Conservation (phyloP, 257 asterid genomes). For the Solanum tarijense region DNA sequence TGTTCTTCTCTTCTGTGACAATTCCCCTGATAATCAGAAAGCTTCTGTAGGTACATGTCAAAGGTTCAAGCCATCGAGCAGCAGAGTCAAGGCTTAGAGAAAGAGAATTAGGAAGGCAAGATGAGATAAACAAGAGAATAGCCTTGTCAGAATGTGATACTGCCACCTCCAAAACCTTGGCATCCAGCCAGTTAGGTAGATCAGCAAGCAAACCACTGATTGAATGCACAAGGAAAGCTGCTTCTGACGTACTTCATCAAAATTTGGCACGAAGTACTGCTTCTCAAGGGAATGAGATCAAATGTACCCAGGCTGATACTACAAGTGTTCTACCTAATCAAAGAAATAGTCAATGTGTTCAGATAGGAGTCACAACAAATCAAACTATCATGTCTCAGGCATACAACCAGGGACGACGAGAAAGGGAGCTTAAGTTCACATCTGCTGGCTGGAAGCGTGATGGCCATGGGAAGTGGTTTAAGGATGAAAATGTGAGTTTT, state of each 20-base stretch:
- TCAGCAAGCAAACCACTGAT: conserved; percentile 29
- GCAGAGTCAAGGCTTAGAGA: conserved; percentile 38
- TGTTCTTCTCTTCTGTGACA: not conserved
- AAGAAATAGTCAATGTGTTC: conserved; percentile 4
- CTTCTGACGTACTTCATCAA: conserved; percentile 24
- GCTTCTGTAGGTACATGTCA: conserved; percentile 38
- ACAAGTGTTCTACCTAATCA: conserved; percentile 4
- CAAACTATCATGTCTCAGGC: not conserved
- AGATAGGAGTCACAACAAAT: conserved; percentile 10
- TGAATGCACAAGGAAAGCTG: conserved; percentile 34
- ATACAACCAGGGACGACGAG: conserved; percentile 20
- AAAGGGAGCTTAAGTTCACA: conserved; percentile 65
- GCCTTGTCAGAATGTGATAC: conserved; percentile 28
- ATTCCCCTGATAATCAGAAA: not conserved
- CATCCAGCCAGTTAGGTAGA: conserved; percentile 7
- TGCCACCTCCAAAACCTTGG: not conserved
- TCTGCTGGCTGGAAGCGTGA: conserved; percentile 81
- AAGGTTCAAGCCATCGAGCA: conserved; percentile 46
- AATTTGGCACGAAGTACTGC: not conserved
- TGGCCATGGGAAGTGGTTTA: conserved; percentile 67
- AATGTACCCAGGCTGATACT: not conserved
- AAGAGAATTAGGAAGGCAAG: conserved; percentile 27
- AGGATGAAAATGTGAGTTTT: conserved; percentile 62
- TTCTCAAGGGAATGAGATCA: conserved; percentile 7
- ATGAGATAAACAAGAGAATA: conserved; percentile 41